These are phyloP conservation scores for Epichloe brachyelytri DNA, from an alignment of 2,329 filamentous ascomycete species.

Conservation along the genomic window DNA sequence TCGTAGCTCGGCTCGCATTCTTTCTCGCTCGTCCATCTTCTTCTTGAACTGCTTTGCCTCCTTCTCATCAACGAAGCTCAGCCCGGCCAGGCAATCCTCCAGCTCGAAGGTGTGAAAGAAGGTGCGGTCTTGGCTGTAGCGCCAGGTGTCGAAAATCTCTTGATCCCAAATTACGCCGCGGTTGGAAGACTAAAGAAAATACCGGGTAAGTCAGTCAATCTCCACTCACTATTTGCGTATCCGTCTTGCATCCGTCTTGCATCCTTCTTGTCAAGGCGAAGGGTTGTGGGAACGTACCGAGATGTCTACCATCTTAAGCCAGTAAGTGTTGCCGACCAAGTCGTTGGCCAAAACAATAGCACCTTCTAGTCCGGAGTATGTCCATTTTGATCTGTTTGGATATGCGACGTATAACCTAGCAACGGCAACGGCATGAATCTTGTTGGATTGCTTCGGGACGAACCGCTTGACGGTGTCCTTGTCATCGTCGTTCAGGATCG, in stretches of 20 bases:
- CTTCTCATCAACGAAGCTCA: constrained; percentile 94
- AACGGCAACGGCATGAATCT: constrained; percentile 92
- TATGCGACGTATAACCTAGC: constrained; percentile 88
- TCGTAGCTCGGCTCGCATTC: constrained; percentile 82
- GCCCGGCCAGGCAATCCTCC: constrained; percentile 76
- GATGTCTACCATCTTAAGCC: constrained; percentile 94
- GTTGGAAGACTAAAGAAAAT: constrained; percentile 45
- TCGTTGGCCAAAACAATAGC: constrained; percentile 88
- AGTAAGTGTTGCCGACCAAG: constrained; percentile 87
- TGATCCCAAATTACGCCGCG: constrained; percentile 93
- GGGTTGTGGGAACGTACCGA: constrained; percentile 43
- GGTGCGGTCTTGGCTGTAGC: constrained; percentile 90
- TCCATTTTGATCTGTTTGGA: constrained; percentile 78
- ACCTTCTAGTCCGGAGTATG: constrained; percentile 84
- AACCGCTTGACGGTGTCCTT: constrained; percentile 93
- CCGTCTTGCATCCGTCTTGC: no score
- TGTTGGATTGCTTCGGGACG: constrained; percentile 89
- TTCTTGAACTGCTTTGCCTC: constrained; percentile 95
- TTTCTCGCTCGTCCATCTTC: constrained; percentile 96
- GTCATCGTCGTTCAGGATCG: constrained; percentile 77
- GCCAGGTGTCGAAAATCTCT: constrained; percentile 91
- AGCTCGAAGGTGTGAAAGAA: constrained; percentile 98
- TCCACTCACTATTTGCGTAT: no score
- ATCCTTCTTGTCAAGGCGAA: no score
- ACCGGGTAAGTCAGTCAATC: constrained; percentile 5